A percentile compares a stretch with the other conserved stretches of the same genome.
These are phyloP conservation scores for Balansia obtecta DNA, from an alignment of 2,329 filamentous ascomycete genomes.

Conservation along the genomic window DNA sequence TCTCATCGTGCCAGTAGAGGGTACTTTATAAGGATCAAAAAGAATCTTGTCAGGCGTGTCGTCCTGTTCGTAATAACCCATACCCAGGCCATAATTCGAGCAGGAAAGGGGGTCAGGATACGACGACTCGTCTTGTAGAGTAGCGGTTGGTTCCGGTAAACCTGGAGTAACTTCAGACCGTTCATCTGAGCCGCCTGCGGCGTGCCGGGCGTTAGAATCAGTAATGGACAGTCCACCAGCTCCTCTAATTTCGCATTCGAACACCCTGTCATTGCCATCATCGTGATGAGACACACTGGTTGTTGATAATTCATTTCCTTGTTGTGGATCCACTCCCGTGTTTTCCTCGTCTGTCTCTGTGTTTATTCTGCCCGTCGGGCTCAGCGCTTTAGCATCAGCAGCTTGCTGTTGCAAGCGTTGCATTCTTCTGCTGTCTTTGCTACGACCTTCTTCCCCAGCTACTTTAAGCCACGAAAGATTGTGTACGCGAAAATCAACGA, in stretches of 20 bases:
- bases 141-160: neutral
- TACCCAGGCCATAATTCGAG: slow-evolving; percentile 38
- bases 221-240: neutral
- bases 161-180: neutral
- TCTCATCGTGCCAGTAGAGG: slow-evolving; percentile 30
- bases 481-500: slow-evolving; percentile 83
- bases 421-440: slow-evolving; percentile 44
- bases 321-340: slow-evolving; percentile 4
- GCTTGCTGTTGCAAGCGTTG: slow-evolving; percentile 42
- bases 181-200: neutral
- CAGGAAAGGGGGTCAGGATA: slow-evolving; percentile 39
- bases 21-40: slow-evolving; percentile 45
- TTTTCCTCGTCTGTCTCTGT: slow-evolving; percentile 12
- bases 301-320: neutral
- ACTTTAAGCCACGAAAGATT: slow-evolving; percentile 73
- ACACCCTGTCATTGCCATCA: neutral
- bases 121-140: slow-evolving; percentile 15
- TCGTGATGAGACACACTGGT: neutral
- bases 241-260: neutral
- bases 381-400: slow-evolving; percentile 43
- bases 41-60: slow-evolving; percentile 44
- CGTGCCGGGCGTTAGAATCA: neutral
- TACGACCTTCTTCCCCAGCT: slow-evolving; percentile 43
- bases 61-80: slow-evolving; percentile 49
- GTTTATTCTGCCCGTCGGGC: slow-evolving; percentile 19